Evolutionary conservation across 164 flowering plant species (phyloP).

Genomic region (Vitis riparia): DNA sequence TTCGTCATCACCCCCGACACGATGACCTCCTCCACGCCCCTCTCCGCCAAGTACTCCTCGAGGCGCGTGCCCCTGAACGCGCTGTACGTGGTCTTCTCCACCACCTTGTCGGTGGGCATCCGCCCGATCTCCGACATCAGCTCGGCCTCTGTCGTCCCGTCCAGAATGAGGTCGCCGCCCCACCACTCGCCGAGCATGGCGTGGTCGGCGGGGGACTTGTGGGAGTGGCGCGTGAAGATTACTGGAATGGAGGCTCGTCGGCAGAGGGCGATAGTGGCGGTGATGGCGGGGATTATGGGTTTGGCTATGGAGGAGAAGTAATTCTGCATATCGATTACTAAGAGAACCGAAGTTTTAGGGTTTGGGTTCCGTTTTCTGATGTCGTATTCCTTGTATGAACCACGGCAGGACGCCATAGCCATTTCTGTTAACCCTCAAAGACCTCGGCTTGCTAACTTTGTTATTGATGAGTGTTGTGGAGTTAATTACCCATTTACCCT

Average conservation of each 20-base stretch:
- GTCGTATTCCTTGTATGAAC: constrained; percentile 48
- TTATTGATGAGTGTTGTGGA: no score
- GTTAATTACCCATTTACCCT: no score
- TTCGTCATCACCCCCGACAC: constrained; percentile 78
- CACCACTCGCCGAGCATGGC: constrained; percentile 79
- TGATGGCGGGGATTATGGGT: constrained; percentile 53
- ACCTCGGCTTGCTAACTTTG: no score
- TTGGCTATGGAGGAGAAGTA: constrained; percentile 59
- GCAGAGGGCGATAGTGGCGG: constrained; percentile 64
- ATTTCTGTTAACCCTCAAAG: no score
- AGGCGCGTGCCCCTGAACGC: constrained; percentile 55
- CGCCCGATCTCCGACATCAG: constrained; percentile 45
- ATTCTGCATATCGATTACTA: constrained; percentile 84
- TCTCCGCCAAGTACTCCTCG: constrained; percentile 50
- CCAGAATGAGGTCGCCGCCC: constrained; percentile 54
- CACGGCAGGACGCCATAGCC: no score
- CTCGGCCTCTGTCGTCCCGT: constrained; percentile 59
- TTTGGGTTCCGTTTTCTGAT: constrained; percentile 49
- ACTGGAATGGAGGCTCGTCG: constrained; percentile 56
- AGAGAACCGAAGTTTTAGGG: constrained; percentile 48
- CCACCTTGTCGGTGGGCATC: constrained; percentile 35
- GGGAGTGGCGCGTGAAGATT: constrained; percentile 79
- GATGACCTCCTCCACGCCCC: constrained; percentile 67
- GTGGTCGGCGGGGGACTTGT: constrained; percentile 51
- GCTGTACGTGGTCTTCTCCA: constrained; percentile 76